Evolutionary conservation across 208 protist species (phyloP), one percentile per base, ranked within the genome.

Genomic region (Leptomonas seymouri): DNA sequence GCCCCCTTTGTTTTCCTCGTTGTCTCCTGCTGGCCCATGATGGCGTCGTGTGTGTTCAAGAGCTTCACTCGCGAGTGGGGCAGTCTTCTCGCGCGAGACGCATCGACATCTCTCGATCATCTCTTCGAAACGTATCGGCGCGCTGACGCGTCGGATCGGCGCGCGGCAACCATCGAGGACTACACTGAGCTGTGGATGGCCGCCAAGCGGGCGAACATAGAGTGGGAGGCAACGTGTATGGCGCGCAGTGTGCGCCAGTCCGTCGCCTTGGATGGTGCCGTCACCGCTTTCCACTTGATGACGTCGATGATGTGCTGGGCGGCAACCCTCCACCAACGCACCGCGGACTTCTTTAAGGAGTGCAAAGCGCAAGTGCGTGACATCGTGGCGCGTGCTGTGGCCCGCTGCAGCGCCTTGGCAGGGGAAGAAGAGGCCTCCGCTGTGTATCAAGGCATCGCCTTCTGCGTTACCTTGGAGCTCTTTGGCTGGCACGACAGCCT

Each of bases 141-240:
- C n/a, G 48, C 53, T 45, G 27, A 54, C 44, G 27, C 2, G 28
- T n/a, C 28, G 2, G 69, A 59, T 4, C 48, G 9, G 30, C 21
- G 54, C 12, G 4, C 53, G 51, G 39, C 69, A 14, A 63, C 71
- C 36, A 55, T 76, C n/a, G 62, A 76, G 6, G 71, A 76, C 41
- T 66, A 70, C 71, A 66, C 63, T 3, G 63, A 76, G 30, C 14
- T 76, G n/a, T 76, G 71, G 71, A 51, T 63, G 0, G 62, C 71
- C 18, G 45, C 71, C 4, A 76, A 76, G 57, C 54, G 71, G 20
- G 56, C 48, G 9, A 66, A 70, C 48, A 41, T 36, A 42, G 71
- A 76, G 31, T 76, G 71, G 63, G 63, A 59, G 42, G 71, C 71
- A 49, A 34, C 64, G 36, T 76, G 71, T 50, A 76, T 76, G 71